Evolutionary conservation across 305 asterid genomes (phyloP), one percentile per base, ranked within the genome.

Genomic region (Coffea humblotiana): DNA sequence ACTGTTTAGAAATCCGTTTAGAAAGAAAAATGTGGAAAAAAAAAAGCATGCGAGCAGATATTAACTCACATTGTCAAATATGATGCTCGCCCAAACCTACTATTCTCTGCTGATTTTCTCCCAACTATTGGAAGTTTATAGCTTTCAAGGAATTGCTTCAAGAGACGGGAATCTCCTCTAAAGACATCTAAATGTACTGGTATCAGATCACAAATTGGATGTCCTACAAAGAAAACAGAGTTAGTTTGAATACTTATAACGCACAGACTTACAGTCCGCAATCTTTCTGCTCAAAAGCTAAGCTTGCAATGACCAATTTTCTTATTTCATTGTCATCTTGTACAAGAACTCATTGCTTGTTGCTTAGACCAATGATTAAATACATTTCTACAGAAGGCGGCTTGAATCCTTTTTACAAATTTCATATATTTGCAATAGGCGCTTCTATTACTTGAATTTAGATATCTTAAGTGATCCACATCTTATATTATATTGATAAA

Each of bases 141-240:
- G 84, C 89, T 89, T 64, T 84, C 82, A 51, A 96, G 92, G 88
- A 92, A 96, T 83, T 87, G 92, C 82, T 92, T 88, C 88, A 96
- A 80, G 80, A 91, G 93, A 79, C 16, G 80, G 71, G 89, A 23
- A 84, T 94, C 95, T 75, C 98, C 98, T 82, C 97, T 92, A 84
- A 94, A 95, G 81, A 95, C 77, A 82, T 94, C 98, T 75, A 95
- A 90, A 88, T 90, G 78, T 82, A 94, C 78, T 37, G 99, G 97
- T 77, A 96, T 94, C 75, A 96, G 76, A 86, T 95, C 99, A 79
- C 86, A 89, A 54, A 96, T 74, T n/a, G 98, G 99, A 79, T 94
- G 97, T 81, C 97, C 99, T 92, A 88, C 76, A 90, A 75, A 75
- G 75, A 65, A 19, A 63, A 40, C 77, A 40, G 58, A 78, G 40